Percentiles rank a stretch among this genome's conserved stretches.
Conservation (phyloP, 306 rosid species). For the Trifolium subterraneum region DNA sequence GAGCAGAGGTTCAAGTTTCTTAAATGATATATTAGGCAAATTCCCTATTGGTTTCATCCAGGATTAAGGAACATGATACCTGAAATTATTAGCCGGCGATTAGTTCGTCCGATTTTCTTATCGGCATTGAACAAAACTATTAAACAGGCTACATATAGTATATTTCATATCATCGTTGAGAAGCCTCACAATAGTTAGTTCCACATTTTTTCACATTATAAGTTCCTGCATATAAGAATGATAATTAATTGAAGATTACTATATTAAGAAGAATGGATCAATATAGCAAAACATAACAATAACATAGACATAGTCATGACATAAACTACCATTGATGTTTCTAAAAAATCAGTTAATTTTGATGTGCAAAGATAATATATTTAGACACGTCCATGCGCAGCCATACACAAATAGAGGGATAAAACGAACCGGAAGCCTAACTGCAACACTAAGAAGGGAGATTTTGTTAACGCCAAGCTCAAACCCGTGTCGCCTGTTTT, state of each 20-base stretch:
- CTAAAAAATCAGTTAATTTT: too few relatives aligned
- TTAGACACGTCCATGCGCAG: constrained; percentile 9
- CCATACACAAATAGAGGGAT: constrained; percentile 26
- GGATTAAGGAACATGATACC: constrained; percentile 95
- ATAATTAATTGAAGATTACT: not conserved
- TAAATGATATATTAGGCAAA: too few relatives aligned
- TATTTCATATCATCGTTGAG: constrained; percentile 88
- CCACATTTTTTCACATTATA: constrained; percentile 74
- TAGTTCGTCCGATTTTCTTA: constrained; percentile 24
- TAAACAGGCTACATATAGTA: not conserved
- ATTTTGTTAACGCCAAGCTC: constrained; percentile 87
- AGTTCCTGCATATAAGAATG: constrained; percentile 63
- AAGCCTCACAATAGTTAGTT: constrained; percentile 82
- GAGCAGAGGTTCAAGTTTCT: too few relatives aligned
- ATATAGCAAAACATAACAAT: constrained; percentile 19
- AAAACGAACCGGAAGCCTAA: constrained; percentile 90
- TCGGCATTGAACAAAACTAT: constrained; percentile 24
- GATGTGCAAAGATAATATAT: not conserved
- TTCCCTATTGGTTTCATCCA: constrained; percentile 93
- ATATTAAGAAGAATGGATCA: not conserved
- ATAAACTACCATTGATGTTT: not conserved
- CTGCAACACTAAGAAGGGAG: constrained; percentile 88
- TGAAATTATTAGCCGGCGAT: constrained; percentile 47
- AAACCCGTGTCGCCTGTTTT: too few relatives aligned
- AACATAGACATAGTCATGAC: constrained; percentile 25